Evolutionary conservation across 78 protist species (phyloP), one percentile per base, ranked within the genome.

Genomic region (Abeoforma whisleri): DNA sequence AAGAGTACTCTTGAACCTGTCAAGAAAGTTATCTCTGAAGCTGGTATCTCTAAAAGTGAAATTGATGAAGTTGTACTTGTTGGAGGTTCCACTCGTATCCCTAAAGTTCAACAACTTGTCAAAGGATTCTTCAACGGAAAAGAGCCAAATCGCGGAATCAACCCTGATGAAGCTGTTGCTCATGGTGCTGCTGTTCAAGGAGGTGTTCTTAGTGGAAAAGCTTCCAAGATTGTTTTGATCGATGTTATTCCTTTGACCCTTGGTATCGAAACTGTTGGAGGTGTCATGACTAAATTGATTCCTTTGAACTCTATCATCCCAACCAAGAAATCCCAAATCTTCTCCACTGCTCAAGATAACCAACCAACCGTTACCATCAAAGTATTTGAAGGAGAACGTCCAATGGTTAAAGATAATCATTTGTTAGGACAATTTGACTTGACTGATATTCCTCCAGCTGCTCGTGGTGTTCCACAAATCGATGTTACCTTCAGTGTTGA

Each of bases 91-190:
- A 95, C 99, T 5, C 97, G 99, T 33, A 98, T 98, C 87, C 99
- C 99, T 89, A 96, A 96, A 93, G 91, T 98, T 23, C 97, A 93
- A 90, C 91, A 88, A 86, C 91, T 97, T 36, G 80, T 97, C 71
- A 88, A 90, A 88, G 98, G 97, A 87, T 95, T 91, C 88, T 97
- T 98, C 94, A 89, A 96, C 89, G 99, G 99, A 39, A 95, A 94
- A 93, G 99, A 98, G 88, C 98, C 94, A n/a, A 39, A 57, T 83
- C 87, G 87, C 77, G 96, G 97, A 57, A 92, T 97, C 91, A 94
- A 97, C 92, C 99, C 99, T 87, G 99, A 99, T 75, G 99, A 97
- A 91, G 99, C 99, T 39, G 99, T 98, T 0, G 99, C 99, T 48
- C 92, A 88, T 76, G 97, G 99, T 35, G 99, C 99, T 0, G 99